Percentiles rank a stretch among this genome's conserved stretches.
Evolutionary conservation across 2,329 filamentous ascomycete genomes (phyloP).

Genomic region (Fusarium clavum): DNA sequence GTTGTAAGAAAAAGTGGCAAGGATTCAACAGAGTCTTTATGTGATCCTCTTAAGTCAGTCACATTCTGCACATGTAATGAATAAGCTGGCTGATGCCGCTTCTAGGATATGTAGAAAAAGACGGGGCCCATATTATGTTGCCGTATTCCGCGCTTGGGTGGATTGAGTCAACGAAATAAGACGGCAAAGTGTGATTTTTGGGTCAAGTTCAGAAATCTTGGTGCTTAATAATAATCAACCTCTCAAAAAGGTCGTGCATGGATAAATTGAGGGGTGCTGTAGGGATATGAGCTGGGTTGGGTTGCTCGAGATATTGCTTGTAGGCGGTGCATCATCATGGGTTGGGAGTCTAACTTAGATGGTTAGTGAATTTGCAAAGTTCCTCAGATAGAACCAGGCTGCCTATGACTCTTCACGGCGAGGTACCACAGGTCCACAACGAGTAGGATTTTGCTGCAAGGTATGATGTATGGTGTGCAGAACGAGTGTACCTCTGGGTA

Average conservation of each 20-base stretch:
- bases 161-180: slow-evolving; percentile 33
- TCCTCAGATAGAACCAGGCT: slow-evolving; percentile 15
- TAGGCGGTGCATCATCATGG: slow-evolving; percentile 3
- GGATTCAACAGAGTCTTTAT: slow-evolving; percentile 23
- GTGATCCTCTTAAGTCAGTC: slow-evolving; percentile 11
- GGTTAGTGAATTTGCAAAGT: slow-evolving; percentile 32
- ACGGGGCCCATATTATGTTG: slow-evolving; percentile 13
- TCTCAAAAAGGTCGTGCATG: slow-evolving; percentile 13
- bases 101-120: slow-evolving; percentile 15
- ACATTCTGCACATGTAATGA: slow-evolving; percentile 28
- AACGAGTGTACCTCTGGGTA: slow-evolving; percentile 10
- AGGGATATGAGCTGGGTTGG: neutral
- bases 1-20: neutral
- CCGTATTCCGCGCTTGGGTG: slow-evolving; percentile 8
- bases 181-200: slow-evolving; percentile 13
- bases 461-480: slow-evolving; percentile 36
- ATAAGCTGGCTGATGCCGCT: slow-evolving; percentile 31
- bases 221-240: slow-evolving; percentile 16
- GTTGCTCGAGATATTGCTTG: slow-evolving; percentile 9
- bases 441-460: slow-evolving; percentile 24
- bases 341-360: neutral
- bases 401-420: slow-evolving; percentile 36
- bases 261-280: slow-evolving; percentile 11
- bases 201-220: neutral
- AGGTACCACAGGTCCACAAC: slow-evolving; percentile 24